Evolutionary conservation across 73 alveolate genomes (phyloP), one percentile per base, ranked within the genome.

Genomic region (Paramecium octaurelia): DNA sequence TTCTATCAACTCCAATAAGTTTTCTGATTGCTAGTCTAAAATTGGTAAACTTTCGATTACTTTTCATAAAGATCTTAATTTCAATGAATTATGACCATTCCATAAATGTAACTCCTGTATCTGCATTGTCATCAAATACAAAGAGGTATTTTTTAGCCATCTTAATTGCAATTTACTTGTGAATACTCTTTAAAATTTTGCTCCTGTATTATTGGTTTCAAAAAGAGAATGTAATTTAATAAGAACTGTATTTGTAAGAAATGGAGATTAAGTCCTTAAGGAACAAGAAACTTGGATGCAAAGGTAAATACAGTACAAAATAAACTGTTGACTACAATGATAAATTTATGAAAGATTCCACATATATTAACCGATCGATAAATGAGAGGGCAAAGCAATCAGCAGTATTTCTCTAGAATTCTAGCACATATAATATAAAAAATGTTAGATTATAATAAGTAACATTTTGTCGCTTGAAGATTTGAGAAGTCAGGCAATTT

Each of bases 91-190:
- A 85, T n/a, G 24, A 20, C 92, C 95, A 92, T 29, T 36, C 70
- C 60, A 92, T 38, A 27, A 86, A 44, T 34, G 88, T 46, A 1
- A 92, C 95, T 20, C 95, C 95, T 20, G 94, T 35, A 34, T 92
- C 91, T 18, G 94, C 88, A 40, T 92, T 92, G 8, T 92, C 46
- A 54, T 92, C 95, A 21, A 92, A 64, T 14, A 92, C 46, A 20
- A 36, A 85, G 8, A 92, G 60, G 16, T 57, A 38, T 18, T 64
- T 80, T 0, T 58, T 68, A 43, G 60, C 42, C 43, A 54, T 36
- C 44, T 86, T 92, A 6, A 92, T 38, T 9, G 91, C 59, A 40
- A 92, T 36, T 88, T 35, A 36, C 10, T 24, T 40, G 94, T 87
- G n/a, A 92, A 20, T n/a, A 42, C 77, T 85, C 95, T 85, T 42